Evolutionary conservation across 129 eudicot genomes (phyloP).

Genomic region (Glebionis coronaria): DNA sequence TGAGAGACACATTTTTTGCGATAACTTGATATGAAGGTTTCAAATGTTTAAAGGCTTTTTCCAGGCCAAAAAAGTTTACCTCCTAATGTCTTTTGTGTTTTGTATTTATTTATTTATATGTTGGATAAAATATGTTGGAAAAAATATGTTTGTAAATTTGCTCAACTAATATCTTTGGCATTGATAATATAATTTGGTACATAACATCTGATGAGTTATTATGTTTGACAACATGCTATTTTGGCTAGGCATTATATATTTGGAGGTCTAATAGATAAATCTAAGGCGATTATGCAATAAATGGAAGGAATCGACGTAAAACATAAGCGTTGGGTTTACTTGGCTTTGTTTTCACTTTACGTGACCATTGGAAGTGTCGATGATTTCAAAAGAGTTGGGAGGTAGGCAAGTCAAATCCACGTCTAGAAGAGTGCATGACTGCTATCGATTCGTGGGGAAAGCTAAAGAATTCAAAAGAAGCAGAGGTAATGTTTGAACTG

Average conservation of each 20-base stretch:
- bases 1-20: conserved; percentile 63
- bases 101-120: neutral
- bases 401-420: conserved; percentile 45
- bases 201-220: conserved; percentile 6
- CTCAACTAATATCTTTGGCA: neutral
- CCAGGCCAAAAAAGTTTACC: no score
- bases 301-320: conserved; percentile 51
- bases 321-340: conserved; percentile 42
- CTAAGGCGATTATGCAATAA: conserved; percentile 54
- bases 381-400: conserved; percentile 68
- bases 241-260: conserved; percentile 54
- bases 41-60: no score
- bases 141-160: neutral
- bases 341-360: conserved; percentile 54
- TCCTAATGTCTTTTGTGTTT: no score
- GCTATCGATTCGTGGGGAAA: conserved; percentile 79
- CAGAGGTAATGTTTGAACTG: conserved; percentile 64
- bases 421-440: conserved; percentile 35
- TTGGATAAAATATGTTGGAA: neutral
- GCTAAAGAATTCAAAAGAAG: conserved; percentile 59
- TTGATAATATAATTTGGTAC: neutral
- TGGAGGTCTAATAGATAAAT: conserved; percentile 61
- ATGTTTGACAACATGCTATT: conserved; percentile 15
- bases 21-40: no score
- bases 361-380: conserved; percentile 52